Conservation (phyloP, 2,329 filamentous ascomycete species). For the Penicillium nordicum region DNA sequence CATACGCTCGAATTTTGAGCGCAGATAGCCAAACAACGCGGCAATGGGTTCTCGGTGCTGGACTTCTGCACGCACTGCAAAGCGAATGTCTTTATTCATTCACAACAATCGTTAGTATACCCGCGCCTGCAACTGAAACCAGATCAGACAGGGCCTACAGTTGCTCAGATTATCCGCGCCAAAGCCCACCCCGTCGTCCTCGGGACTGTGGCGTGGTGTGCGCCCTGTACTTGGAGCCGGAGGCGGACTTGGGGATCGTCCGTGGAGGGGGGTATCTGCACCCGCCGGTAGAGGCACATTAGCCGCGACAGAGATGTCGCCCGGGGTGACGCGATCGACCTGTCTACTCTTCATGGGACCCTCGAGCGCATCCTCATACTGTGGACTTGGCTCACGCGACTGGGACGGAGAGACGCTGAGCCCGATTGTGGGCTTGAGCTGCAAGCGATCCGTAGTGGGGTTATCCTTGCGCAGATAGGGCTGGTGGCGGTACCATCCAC, state of each 20-base stretch:
- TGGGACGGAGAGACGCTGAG: slow-evolving; percentile 45
- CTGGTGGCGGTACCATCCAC: slow-evolving; percentile 53
- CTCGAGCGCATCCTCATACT: slow-evolving; percentile 57
- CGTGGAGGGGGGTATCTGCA: slow-evolving; percentile 56
- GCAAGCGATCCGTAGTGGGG: slow-evolving; percentile 31
- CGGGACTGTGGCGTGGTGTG: slow-evolving; percentile 19
- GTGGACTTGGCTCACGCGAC: slow-evolving; percentile 58
- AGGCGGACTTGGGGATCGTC: slow-evolving; percentile 55
- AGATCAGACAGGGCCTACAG: slow-evolving; percentile 45
- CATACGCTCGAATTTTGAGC: slow-evolving; percentile 56
- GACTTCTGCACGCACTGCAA: slow-evolving; percentile 81
- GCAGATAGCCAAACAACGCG: slow-evolving; percentile 62
- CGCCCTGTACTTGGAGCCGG: slow-evolving; percentile 31
- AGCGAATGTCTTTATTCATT: slow-evolving; percentile 68
- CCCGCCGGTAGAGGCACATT: slow-evolving; percentile 56
- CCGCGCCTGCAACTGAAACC: slow-evolving; percentile 26
- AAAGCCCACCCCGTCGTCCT: slow-evolving; percentile 38
- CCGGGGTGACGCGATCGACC: slow-evolving; percentile 22
- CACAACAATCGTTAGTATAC: slow-evolving; percentile 33
- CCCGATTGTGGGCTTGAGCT: slow-evolving; percentile 39
- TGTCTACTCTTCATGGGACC: slow-evolving; percentile 29
- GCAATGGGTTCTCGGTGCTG: slow-evolving; percentile 85
- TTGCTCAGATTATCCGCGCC: slow-evolving; percentile 46
- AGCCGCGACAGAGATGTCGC: slow-evolving; percentile 30
- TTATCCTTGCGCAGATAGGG: slow-evolving; percentile 46